Conservation (phyloP, 2,329 filamentous ascomycete species). For the Capronia epimyces region DNA sequence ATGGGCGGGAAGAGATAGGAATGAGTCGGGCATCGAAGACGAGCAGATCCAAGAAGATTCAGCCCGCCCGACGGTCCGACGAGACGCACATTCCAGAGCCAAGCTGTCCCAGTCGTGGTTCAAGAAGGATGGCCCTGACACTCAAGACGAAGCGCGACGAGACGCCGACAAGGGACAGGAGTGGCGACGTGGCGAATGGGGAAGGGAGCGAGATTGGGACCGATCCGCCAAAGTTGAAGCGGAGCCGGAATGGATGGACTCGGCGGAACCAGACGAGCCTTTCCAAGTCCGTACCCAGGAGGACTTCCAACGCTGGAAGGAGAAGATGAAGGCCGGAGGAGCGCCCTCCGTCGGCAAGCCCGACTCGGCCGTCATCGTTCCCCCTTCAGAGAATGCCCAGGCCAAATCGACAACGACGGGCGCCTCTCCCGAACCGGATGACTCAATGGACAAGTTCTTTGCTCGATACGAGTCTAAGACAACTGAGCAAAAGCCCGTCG, state of each 20-base stretch:
- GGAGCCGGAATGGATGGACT: conserved; percentile 84
- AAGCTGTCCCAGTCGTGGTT: conserved; percentile 72
- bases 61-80: conserved; percentile 7
- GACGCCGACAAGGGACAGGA: conserved; percentile 57
- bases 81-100: conserved; percentile 36
- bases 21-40: conserved; percentile 20
- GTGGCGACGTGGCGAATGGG: conserved; percentile 53
- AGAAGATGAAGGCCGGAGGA: conserved; percentile 69
- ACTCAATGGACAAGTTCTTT: conserved; percentile 30
- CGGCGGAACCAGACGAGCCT: conserved; percentile 52
- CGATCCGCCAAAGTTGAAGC: conserved; percentile 57
- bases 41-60: conserved; percentile 15
- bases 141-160: conserved; percentile 41
- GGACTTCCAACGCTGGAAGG: conserved; percentile 93
- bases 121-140: conserved; percentile 50
- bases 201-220: conserved; percentile 52
- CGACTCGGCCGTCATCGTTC: conserved; percentile 29
- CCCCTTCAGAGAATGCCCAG: conserved; percentile 41
- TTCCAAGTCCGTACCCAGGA: conserved; percentile 70
- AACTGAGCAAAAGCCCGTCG: conserved; percentile 39
- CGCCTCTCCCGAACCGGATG: conserved; percentile 23
- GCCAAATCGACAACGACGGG: conserved; percentile 32
- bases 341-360: conserved; percentile 8
- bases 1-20: conserved; percentile 26
- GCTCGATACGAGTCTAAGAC: conserved; percentile 26